Base-by-base conservation (phyloP, 208 protist genomes). In the Herpetomonas muscarum region DNA sequence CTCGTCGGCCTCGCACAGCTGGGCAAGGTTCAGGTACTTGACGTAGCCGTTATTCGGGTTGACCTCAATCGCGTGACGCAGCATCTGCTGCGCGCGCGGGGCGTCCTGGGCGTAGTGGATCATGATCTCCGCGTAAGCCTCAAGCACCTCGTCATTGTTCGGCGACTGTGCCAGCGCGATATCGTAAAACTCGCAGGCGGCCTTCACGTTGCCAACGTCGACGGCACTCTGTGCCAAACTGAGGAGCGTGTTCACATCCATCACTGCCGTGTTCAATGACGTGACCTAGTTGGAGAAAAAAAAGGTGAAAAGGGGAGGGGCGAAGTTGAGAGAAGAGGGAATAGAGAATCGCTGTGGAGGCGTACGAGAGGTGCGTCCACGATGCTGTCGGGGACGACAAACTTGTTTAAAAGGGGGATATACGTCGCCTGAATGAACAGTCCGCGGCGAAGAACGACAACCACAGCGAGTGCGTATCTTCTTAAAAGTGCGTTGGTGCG, bases 11-110 rank as follows among this genome's bases (percentile, higher is more conserved):
- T 90, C 81, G 55, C 68, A 81, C 7, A 97, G 73, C 65, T 97
- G 91, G 10, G 87, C 91, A 32, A 97, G 61, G 46, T 93, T 93
- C 24, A 97, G 67, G 70, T 97, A 97, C 77, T 95, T 95, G 25
- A 92, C 86, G 60, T 85, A 82, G 39, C 88, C 89, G 28, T 76
- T 67, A 51, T 93, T 44, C 7, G 88, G 88, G 49, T 81, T 84
- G 12, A 94, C 48, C 24, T 85, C 71, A 55, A 97, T 97, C 21
- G 87, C 87, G 55, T 95, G 82, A 2, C 70, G 73, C 25, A 97
- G 76, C 67, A 95, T 77, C 63, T 93, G 77, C 71, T 87, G 73
- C 0, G 90, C 90, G 15, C 81, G 74, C 19, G 66, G 51, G 21
- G 82, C 51, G 55, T 94, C 81, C 42, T 82, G 70, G 12, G 69